Base-by-base conservation (phyloP, 768 basidiomycete genomes). In the Dentipellis fragilis region DNA sequence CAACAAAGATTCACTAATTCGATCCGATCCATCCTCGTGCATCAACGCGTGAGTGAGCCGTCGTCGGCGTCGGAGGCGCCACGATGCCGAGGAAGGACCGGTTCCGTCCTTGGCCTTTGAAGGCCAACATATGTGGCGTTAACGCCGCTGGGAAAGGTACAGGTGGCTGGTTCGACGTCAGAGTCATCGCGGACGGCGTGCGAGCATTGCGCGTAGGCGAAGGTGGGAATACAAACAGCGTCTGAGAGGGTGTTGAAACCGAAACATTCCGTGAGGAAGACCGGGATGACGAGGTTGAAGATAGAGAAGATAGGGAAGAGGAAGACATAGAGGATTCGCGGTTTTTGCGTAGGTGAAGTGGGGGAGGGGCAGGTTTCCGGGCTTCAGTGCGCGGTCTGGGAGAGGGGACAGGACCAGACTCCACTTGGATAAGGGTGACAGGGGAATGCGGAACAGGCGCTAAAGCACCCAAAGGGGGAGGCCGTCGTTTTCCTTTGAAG, bases 221-320 rank as follows among this genome's bases (percentile, higher is more conserved):
- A 35, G 89, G 88, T 1, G 89, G 89, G 65, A 92, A 92, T 38
- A 92, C 84, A 62, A 92, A 91, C 48, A 92, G 75, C 0, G 89
- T 92, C 66, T 92, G 90, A 1, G 89, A 88, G 35, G 87, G 85
- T 36, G 84, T 78, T 48, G 75, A 68, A 39, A 73, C 54, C 45
- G 34, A 46, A 23, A 49, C 46, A 54, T 51, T 55, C 40, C 54
- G 34, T 65, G 59, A n/a, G 62, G 57, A 54, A 64, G 64, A 52
- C 65, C 67, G 19, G 54, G 57, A 57, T 57, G 54, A 48, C 3
- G 57, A 51, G 29, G 29, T 29, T 6, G 29, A 29, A 29, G 29
- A 29, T 29, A 29, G 29, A 29, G 29, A 29, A 29, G 29, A 29
- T 29, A 29, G 29, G 6, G 29, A 29, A 29, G 29, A 29, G 35